Evolutionary conservation across 805 yeast species (phyloP).

Genomic region (Millerago galiae): DNA sequence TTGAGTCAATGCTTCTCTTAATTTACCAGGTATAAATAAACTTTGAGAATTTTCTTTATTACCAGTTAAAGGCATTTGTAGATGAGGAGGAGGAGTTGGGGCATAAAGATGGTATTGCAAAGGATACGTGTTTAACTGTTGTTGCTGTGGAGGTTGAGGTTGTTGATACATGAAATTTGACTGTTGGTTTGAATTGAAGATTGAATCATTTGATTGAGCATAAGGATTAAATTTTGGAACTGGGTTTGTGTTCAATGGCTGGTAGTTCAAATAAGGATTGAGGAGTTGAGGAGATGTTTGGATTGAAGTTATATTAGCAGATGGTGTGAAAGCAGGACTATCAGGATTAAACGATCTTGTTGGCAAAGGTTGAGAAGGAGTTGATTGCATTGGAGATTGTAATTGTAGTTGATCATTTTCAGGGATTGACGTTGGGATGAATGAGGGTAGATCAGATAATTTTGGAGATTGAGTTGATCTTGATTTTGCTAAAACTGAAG

Average conservation of each 20-base stretch:
- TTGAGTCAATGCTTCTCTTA: constrained; percentile 64
- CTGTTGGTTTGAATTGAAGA: constrained; percentile 5
- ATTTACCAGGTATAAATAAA: constrained; percentile 64
- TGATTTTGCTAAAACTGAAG: constrained; percentile 2
- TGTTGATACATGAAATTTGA: constrained; percentile 14
- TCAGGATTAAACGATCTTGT: constrained; percentile 23
- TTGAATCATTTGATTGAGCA: constrained; percentile 9
- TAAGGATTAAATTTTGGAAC: constrained; percentile 16
- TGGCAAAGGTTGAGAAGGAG: not conserved
- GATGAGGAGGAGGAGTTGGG: constrained; percentile 78
- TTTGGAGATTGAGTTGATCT: constrained; percentile 29
- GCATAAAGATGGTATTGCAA: constrained; percentile 85
- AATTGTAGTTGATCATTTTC: not conserved
- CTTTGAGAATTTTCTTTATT: constrained; percentile 66
- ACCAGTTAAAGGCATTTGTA: constrained; percentile 51
- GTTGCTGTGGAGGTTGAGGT: constrained; percentile 13
- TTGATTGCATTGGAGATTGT: not conserved
- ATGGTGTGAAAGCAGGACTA: constrained; percentile 29
- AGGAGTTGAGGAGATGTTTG: constrained; percentile 9
- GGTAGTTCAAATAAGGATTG: constrained; percentile 9
- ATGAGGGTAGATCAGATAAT: constrained; percentile 26
- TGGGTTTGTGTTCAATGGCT: not conserved
- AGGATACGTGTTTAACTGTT: constrained; percentile 33
- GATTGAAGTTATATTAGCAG: not conserved
- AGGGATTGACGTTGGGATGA: constrained; percentile 19